Conservation (phyloP, 2,329 filamentous ascomycete genomes). For the Gnomoniopsis sp. region DNA sequence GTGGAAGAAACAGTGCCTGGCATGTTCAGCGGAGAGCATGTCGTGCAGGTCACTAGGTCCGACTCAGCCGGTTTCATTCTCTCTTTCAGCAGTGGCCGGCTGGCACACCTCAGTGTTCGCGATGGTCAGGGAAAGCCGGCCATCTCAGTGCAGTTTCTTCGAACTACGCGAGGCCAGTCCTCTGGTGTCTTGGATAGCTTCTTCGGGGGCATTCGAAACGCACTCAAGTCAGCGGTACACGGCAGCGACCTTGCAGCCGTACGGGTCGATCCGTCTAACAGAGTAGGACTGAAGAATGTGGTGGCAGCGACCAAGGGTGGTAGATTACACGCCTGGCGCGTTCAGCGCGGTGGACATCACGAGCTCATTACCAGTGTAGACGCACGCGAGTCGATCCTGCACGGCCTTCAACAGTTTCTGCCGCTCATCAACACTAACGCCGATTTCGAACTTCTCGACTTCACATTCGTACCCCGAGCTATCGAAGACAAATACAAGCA, state of each 20-base stretch:
- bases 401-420: conserved; percentile 56
- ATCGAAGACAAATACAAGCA: conserved; percentile 48
- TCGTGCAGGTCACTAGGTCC: conserved; percentile 74
- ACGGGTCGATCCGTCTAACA: conserved; percentile 65
- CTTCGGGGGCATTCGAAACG: conserved; percentile 77
- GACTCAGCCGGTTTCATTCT: conserved; percentile 85
- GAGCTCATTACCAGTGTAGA: conserved; percentile 71
- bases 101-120: conserved; percentile 81
- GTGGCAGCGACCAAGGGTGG: conserved; percentile 76
- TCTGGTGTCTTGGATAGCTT: conserved; percentile 53
- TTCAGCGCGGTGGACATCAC: conserved; percentile 83
- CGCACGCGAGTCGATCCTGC: conserved; percentile 60
- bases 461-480: conserved; percentile 62
- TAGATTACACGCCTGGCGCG: conserved; percentile 78
- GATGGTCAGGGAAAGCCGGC: conserved; percentile 83
- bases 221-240: conserved; percentile 65
- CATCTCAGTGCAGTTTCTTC: conserved; percentile 75
- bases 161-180: conserved; percentile 53
- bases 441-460: conserved; percentile 74
- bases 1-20: conserved; percentile 72
- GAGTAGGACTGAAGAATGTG: conserved; percentile 80
- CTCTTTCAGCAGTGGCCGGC: conserved; percentile 77
- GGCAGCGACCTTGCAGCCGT: conserved; percentile 80
- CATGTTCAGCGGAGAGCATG: conserved; percentile 74
- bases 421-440: conserved; percentile 48